Base-by-base conservation (phyloP, 768 basidiomycete species). In the Amylocystis lapponica region DNA sequence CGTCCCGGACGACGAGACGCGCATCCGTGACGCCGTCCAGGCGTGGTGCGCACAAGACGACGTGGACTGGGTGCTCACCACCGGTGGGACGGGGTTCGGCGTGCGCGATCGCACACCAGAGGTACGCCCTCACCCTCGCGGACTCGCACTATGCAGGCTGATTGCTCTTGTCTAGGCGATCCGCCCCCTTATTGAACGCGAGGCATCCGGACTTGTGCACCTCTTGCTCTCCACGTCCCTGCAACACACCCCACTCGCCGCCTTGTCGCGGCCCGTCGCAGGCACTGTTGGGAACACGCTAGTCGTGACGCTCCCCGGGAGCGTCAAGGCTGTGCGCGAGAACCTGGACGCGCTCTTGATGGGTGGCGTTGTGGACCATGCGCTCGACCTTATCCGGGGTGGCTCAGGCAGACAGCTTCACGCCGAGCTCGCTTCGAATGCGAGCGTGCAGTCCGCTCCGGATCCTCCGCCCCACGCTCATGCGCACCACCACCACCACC, bases 21-120 rank as follows among this genome's bases (percentile, higher is more conserved):
- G 57, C 32, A 86, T 92, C 39, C 70, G 67, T 20, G 53, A 57
- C 6, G 56, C 62, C 10, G 69, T 90, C 5, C 64, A 61, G 33
- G 59, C 57, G 5, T 80, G 78, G 70, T 68, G 63, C 29, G 56
- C 61, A 2, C 58, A 66, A 4, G 68, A 66, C 2, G 55, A 66
- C n/a, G 62, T 83, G 12, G 81, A 90, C 58, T 81, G 80, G 74
- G 73, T 92, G 45, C 67, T 95, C 49, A 86, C 87, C 5, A 86
- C 86, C 0, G 91, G 91, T 14, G 91, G 91, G 4, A 95, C 91
- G 1, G 91, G 91, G 6, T 91, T 92, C 55, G 86, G 89, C 1
- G 67, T 75, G 23, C 68, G 85, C 50, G 91, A 95, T 62, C 65
- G 70, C 33, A 95, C 91, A 4, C 91, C 91, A 29, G 89, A 95